phyloP scores from a whole-genome alignment of 2,329 filamentous ascomycete genomes.

The Dactylonectria macrodidyma region DNA sequence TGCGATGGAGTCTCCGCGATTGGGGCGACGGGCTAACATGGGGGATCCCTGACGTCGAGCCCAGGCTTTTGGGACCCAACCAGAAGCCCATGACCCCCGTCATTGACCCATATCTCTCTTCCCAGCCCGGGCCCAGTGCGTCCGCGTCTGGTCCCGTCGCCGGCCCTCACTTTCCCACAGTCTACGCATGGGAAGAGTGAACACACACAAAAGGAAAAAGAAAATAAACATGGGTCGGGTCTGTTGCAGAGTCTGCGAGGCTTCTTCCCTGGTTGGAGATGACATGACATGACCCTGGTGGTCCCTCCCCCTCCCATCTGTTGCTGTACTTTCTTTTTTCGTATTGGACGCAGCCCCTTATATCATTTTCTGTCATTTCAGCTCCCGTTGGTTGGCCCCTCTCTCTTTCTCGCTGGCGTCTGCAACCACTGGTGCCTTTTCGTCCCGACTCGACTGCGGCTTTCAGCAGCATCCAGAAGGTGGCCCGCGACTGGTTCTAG shows the following conservation, averaged over 20 bases:
- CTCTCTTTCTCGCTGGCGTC: not conserved
- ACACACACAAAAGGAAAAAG: too few relatives aligned
- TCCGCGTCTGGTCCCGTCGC: constrained; percentile 4
- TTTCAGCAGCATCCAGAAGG: constrained; percentile 13
- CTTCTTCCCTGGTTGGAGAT: not conserved
- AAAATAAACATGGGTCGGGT: not conserved
- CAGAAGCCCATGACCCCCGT: constrained; percentile 13
- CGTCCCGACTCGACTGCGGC: constrained; percentile 20
- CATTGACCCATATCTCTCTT: constrained; percentile 1
- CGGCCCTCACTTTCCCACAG: constrained; percentile 1
- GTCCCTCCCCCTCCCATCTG: constrained; percentile 24
- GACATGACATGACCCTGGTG: constrained; percentile 3
- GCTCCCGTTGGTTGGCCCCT: not conserved
- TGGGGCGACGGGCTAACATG: constrained; percentile 9
- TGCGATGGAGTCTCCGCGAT: not conserved
- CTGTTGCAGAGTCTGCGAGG: constrained; percentile 2
- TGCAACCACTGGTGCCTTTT: constrained; percentile 18
- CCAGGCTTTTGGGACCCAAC: constrained; percentile 18
- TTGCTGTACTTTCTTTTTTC: not conserved
- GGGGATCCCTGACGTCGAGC: constrained; percentile 20
- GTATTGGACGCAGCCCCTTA: not conserved
- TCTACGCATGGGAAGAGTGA: not conserved
- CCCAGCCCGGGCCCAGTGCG: too few relatives aligned
- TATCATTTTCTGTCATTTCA: not conserved
- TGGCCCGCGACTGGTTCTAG: constrained; percentile 13